Evolutionary conservation across 179 eudicot species (phyloP), one percentile per base, ranked within the genome.

Genomic region (Corrigiola litoralis): DNA sequence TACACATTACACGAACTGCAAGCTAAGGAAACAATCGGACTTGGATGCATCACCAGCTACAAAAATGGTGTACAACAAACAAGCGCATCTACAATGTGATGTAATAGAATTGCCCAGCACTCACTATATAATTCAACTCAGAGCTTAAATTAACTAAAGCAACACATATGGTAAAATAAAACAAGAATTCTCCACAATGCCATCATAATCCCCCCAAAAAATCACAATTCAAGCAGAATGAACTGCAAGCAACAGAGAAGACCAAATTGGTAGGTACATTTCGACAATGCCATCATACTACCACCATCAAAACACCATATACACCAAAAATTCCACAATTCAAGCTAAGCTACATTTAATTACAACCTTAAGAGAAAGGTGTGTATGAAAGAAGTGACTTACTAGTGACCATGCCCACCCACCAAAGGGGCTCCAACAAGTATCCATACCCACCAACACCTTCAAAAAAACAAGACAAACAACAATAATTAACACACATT

Each of bases 361-460:
- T 46, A 52, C 32, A 44, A 13, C 8, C 18, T 20, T 49, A 27
- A 24, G 11, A 20, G 38, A 63, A 48, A 5, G 12, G 36, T 13
- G 21, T 6, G 23, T n/a, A 36, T 12, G 27, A 52, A 71, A 77
- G 24, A 41, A 25, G 20, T 17, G 32, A 59, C 97, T 88, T 84
- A 91, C 97, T 91, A 60, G 94, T 86, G 42, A 79, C 46, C 94
- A 91, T 88, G 74, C 96, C 96, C 56, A 91, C 81, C 97, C 97
- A 91, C 97, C 97, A 91, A 67, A 91, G 90, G 32, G 97, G 97
- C 75, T 91, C 84, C 50, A 64, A 69, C 82, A 91, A 75, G 73
- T 91, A 91, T 50, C 96, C 90, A 80, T 88, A 84, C 60, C 97
- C 97, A 69, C 97, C 97, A 47, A 83, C 82, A 74, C 90, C 97